Evolutionary conservation across 306 rosid species (phyloP).

Genomic region (Fagus sylvatica): DNA sequence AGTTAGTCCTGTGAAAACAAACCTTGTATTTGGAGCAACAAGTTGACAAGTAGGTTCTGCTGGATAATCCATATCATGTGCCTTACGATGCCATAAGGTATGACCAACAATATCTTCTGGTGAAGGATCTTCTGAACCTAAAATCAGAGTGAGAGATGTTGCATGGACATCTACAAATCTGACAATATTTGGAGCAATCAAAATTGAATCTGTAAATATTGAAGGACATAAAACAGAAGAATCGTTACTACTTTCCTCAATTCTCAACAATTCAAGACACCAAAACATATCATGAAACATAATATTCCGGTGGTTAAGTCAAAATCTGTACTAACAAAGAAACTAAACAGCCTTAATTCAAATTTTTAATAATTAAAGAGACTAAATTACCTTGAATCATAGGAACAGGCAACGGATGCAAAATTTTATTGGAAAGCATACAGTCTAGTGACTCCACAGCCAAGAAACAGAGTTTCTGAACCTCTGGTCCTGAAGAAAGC

Average conservation of each 20-base stretch:
- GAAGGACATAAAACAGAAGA: constrained; percentile 16
- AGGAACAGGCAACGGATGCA: constrained; percentile 34
- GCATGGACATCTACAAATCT: constrained; percentile 72
- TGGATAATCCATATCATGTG: constrained; percentile 51
- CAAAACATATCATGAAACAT: not conserved
- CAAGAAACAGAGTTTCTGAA: constrained; percentile 78
- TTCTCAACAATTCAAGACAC: constrained; percentile 16
- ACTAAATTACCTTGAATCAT: constrained; percentile 47
- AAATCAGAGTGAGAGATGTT: constrained; percentile 60
- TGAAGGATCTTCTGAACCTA: constrained; percentile 48
- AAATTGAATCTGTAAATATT: constrained; percentile 52
- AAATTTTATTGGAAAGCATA: constrained; percentile 37
- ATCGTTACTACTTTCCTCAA: constrained; percentile 11
- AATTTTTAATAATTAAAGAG: not conserved
- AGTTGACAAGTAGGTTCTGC: constrained; percentile 55
- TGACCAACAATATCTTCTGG: constrained; percentile 46
- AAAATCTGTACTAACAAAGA: not conserved
- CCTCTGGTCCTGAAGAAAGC: constrained; percentile 96
- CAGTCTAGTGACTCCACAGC: constrained; percentile 79
- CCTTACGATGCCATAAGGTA: constrained; percentile 74
- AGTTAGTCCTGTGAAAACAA: constrained; percentile 49
- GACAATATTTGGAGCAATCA: constrained; percentile 50
- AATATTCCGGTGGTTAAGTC: not conserved
- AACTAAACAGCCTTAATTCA: not conserved
- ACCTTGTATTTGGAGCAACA: constrained; percentile 53